Evolutionary conservation across 148 eudicot genomes (phyloP), one percentile per base, ranked within the genome.

Genomic region (Fallopia convolvulus): DNA sequence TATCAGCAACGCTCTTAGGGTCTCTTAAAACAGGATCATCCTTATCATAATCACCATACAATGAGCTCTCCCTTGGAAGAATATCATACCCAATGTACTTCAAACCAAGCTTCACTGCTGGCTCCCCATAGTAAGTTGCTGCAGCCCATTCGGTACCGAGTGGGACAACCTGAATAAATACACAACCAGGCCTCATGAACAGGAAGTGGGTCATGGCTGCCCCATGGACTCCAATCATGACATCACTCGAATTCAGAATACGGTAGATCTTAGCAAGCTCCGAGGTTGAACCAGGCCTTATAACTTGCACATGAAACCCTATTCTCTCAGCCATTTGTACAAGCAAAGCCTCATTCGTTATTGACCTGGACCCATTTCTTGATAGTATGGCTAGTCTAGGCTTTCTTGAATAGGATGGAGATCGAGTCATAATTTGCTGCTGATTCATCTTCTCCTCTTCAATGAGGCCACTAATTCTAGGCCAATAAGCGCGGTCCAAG

Each of bases 81-180:
- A 92, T 89, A 75, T 86, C 87, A 78, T 95, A 95, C 20, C 86
- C 91, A 73, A 88, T 83, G 76, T 95, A 95, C 85, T 78, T 91
- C 78, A 92, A 79, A 9, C 97, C 97, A 18, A 92, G 87, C 81
- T 88, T 88, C 79, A 30, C 63, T 0, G 97, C 87, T 1, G 99
- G 99, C 63, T 87, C 91, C 0, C 91, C 97, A 44, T 89, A 92
- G 65, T 89, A 95, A 77, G 88, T 88, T 74, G 87, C 90, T 5
- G 99, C 90, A 0, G 94, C 93, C 99, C 99, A 92, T 23, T 89
- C 93, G 0, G 94, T 88, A 21, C 97, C 99, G 0, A 95, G 82
- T 0, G 99, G 99, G 8, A 92, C 53, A 7, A 95, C 87, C 81
- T 92, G 99, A 46, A 95, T 88, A 70, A 95, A 91, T 17, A 92